Conservation (phyloP, 768 basidiomycete species). For the Podaxis sp. region DNA sequence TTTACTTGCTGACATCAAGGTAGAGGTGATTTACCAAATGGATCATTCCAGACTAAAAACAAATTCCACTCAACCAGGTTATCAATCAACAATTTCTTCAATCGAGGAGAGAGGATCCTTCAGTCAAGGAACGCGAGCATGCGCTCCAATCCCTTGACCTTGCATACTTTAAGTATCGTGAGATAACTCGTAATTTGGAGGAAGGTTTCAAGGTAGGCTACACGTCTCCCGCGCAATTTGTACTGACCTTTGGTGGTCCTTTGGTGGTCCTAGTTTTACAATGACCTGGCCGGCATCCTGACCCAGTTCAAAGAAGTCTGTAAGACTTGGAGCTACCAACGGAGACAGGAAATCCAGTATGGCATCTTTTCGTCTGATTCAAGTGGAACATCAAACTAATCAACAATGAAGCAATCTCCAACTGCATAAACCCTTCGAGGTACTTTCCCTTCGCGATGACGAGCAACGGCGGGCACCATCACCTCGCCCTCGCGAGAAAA, state of each 20-base stretch:
- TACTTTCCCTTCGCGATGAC: slow-evolving; percentile 32
- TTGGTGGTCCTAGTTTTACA: slow-evolving; percentile 72
- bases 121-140: slow-evolving; percentile 76
- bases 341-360: slow-evolving; percentile 78
- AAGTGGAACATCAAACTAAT: neutral
- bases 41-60: neutral
- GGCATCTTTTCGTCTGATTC: slow-evolving; percentile 20
- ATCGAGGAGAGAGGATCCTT: slow-evolving; percentile 75
- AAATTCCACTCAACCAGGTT: slow-evolving; percentile 34
- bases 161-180: slow-evolving; percentile 85
- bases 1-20: slow-evolving; percentile 69
- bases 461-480: neutral
- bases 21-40: slow-evolving; percentile 27
- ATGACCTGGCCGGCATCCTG: slow-evolving; percentile 74
- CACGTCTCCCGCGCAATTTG: neutral
- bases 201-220: slow-evolving; percentile 79
- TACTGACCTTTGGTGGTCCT: neutral
- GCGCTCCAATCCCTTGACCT: slow-evolving; percentile 81
- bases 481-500: neutral
- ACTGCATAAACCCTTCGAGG: slow-evolving; percentile 27
- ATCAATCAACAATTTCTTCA: slow-evolving; percentile 71
- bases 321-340: slow-evolving; percentile 67
- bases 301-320: slow-evolving; percentile 75
- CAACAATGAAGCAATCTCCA: neutral
- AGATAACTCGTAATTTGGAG: slow-evolving; percentile 80